Percentiles rank a stretch among this genome's conserved stretches.
Evolutionary conservation across 2,329 filamentous ascomycete genomes (phyloP).

Genomic region (Scytalidium sp.): DNA sequence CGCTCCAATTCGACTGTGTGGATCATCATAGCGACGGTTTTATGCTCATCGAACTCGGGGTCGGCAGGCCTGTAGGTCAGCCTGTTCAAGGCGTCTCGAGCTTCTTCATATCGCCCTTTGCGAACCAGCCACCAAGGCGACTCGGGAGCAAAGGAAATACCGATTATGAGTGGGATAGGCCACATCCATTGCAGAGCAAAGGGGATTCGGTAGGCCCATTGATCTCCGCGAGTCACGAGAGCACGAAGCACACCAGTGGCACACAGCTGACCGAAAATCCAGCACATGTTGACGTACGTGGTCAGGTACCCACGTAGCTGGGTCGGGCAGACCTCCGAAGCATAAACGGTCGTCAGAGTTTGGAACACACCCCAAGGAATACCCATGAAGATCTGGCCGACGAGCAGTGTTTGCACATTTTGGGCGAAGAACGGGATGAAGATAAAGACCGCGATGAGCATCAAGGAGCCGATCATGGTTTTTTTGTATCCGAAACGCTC

Average conservation of each 20-base stretch:
- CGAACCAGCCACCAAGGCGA: slow-evolving; percentile 36
- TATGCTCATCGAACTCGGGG: neutral
- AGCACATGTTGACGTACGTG: slow-evolving; percentile 51
- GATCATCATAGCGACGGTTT: slow-evolving; percentile 53
- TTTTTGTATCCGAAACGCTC: slow-evolving; percentile 40
- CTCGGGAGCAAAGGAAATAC: slow-evolving; percentile 44
- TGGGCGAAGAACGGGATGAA: slow-evolving; percentile 44
- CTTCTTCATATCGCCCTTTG: slow-evolving; percentile 37
- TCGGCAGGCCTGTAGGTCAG: slow-evolving; percentile 75
- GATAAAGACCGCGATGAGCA: slow-evolving; percentile 37
- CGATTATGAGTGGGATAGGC: slow-evolving; percentile 73
- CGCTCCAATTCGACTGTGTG: slow-evolving; percentile 30
- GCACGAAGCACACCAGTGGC: slow-evolving; percentile 42
- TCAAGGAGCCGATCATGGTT: slow-evolving; percentile 21
- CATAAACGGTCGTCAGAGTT: slow-evolving; percentile 30
- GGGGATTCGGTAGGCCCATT: slow-evolving; percentile 45
- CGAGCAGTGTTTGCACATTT: slow-evolving; percentile 39
- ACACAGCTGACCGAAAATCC: slow-evolving; percentile 46
- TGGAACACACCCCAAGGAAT: slow-evolving; percentile 47
- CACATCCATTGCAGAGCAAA: slow-evolving; percentile 54
- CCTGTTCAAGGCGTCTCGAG: slow-evolving; percentile 39
- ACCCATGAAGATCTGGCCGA: slow-evolving; percentile 43
- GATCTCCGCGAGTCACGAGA: slow-evolving; percentile 35
- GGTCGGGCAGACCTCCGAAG: slow-evolving; percentile 48
- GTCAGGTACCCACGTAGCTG: slow-evolving; percentile 49